Percentiles rank a stretch among this genome's conserved stretches.
phyloP scores from a whole-genome alignment of 2,329 filamentous ascomycete species.

The Sarocladium brachiariae region DNA sequence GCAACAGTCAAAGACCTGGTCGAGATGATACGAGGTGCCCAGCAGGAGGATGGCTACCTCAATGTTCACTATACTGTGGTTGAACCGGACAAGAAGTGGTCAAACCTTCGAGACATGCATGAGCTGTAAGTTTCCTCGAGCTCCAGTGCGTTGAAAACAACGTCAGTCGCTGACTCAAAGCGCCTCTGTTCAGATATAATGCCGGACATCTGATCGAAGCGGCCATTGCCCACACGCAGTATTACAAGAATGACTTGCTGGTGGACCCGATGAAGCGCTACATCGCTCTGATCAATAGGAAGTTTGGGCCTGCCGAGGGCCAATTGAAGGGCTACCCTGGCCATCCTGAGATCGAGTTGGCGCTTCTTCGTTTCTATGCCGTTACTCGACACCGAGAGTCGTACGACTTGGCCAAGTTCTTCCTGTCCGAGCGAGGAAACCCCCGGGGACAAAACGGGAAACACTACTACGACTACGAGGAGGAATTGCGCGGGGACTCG shows the following conservation, averaged over 20 bases:
- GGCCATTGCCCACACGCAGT: conserved; percentile 47
- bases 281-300: conserved; percentile 41
- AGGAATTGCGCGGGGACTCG: conserved; percentile 40
- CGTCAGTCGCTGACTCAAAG: background rate
- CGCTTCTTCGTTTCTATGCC: conserved; percentile 31
- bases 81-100: conserved; percentile 46
- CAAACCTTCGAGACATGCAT: conserved; percentile 55
- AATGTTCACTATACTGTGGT: conserved; percentile 58
- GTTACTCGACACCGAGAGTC: conserved; percentile 27
- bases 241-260: conserved; percentile 44
- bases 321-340: conserved; percentile 55
- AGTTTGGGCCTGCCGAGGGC: conserved; percentile 41
- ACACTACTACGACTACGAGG: conserved; percentile 49
- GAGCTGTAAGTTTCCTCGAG: conserved; percentile 39
- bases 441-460: conserved; percentile 38
- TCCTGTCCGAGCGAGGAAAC: conserved; percentile 52
- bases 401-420: conserved; percentile 45
- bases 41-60: conserved; percentile 54
- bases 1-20: conserved; percentile 49
- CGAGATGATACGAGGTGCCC: conserved; percentile 48
- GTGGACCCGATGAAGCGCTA: conserved; percentile 48
- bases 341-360: conserved; percentile 41
- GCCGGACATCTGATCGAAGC: conserved; percentile 56
- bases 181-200: conserved; percentile 46
- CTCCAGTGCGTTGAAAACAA: background rate